phyloP scores from a whole-genome alignment of 2,329 filamentous ascomycete genomes.

The Ophiostoma quercus region DNA sequence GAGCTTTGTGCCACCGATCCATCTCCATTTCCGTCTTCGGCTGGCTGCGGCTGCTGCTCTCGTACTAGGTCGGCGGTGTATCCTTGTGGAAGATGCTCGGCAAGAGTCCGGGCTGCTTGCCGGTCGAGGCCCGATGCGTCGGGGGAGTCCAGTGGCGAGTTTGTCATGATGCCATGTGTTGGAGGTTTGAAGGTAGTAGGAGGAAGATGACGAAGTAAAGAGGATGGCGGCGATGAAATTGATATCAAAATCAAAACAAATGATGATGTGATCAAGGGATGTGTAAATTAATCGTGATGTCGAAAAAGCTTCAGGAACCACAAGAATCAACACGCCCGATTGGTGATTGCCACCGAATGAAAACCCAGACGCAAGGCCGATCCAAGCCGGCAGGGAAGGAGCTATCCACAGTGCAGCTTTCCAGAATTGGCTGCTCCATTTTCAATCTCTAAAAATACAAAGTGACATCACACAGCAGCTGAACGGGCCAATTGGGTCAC shows the following conservation, averaged over 20 bases:
- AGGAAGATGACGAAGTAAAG: not conserved
- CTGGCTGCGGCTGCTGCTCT: constrained; percentile 3
- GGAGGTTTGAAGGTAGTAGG: not conserved
- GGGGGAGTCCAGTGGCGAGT: constrained; percentile 20
- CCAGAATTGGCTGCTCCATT: not conserved
- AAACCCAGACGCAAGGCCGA: constrained; percentile 10
- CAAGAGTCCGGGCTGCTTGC: constrained; percentile 29
- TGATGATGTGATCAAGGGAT: not conserved
- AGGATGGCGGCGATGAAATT: not conserved
- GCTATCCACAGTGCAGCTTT: constrained; percentile 8
- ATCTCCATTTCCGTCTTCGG: not conserved
- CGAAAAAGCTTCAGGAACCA: not conserved
- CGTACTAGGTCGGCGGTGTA: constrained; percentile 34
- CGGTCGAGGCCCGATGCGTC: constrained; percentile 20
- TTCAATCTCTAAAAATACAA: not conserved
- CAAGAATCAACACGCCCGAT: not conserved
- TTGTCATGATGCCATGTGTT: constrained; percentile 22
- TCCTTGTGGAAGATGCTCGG: constrained; percentile 35
- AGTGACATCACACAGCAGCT: constrained; percentile 5
- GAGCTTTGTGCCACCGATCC: not conserved
- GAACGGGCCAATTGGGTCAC: not conserved
- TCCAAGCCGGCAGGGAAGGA: constrained; percentile 7
- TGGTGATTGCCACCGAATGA: constrained; percentile 6
- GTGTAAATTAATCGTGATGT: not conserved
- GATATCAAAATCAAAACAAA: not conserved